Conservation (phyloP, 2,329 filamentous ascomycete genomes). For the Fusarium sp. region DNA sequence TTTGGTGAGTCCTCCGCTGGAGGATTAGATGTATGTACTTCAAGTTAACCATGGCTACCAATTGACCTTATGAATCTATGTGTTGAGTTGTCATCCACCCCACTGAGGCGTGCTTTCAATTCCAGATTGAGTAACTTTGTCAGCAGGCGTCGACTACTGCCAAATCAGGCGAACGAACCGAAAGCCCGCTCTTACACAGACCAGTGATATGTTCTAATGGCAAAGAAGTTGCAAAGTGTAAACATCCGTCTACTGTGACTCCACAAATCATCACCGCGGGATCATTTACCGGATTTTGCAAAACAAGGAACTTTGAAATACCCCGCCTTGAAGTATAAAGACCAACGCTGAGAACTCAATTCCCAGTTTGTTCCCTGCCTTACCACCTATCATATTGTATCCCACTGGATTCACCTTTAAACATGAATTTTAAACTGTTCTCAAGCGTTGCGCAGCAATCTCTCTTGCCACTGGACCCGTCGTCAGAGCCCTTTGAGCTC, state of each 20-base stretch:
- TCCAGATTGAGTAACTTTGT: not conserved
- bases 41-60: no score
- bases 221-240: not conserved
- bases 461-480: not conserved
- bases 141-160: not conserved
- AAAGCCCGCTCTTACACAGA: not conserved
- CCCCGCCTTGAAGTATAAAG: not conserved
- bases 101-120: not conserved
- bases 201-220: not conserved
- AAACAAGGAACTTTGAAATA: not conserved
- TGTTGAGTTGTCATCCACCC: not conserved
- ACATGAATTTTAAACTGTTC: not conserved
- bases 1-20: not conserved
- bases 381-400: not conserved
- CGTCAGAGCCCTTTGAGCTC: not conserved
- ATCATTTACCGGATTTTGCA: not conserved
- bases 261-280: not conserved
- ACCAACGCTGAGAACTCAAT: not conserved
- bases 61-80: not conserved
- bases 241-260: not conserved
- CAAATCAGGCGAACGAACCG: not conserved
- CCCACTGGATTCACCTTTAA: not conserved
- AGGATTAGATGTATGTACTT: not conserved
- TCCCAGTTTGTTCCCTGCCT: fast-evolving
- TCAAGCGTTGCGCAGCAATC: not conserved